Percentiles rank a stretch among this genome's conserved stretches.
Conservation (phyloP, 129 eudicot species). For the Artemisia annua region DNA sequence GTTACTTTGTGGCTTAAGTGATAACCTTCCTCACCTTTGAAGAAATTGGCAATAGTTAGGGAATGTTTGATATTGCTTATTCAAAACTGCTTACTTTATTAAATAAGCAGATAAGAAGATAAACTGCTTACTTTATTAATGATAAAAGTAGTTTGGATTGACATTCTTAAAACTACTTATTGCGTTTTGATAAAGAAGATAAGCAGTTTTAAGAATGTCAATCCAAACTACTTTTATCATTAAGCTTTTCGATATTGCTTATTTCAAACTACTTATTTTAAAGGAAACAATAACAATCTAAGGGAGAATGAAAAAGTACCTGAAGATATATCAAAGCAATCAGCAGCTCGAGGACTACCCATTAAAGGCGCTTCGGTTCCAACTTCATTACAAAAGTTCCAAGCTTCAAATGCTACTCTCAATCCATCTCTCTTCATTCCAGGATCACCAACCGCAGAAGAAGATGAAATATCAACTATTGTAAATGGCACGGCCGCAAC, state of each 20-base stretch:
- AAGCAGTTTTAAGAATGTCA: not conserved
- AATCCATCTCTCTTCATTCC: conserved; percentile 81
- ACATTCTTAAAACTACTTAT: too few species aligned
- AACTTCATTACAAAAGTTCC: conserved; percentile 94
- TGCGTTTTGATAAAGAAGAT: not conserved
- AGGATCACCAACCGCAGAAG: conserved; percentile 76
- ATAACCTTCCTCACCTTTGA: conserved; percentile 14
- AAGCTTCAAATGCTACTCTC: conserved; percentile 78
- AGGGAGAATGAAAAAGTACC: not conserved
- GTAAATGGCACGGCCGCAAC: conserved; percentile 3
- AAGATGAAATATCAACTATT: not conserved
- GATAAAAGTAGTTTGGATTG: too few species aligned
- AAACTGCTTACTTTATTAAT: too few species aligned
- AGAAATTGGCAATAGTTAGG: not conserved
- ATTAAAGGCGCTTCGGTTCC: conserved; percentile 77
- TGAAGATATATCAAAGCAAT: conserved; percentile 57
- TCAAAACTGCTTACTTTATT: not conserved
- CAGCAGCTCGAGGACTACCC: conserved; percentile 97
- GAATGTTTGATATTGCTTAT: not conserved
- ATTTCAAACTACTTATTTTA: not conserved
- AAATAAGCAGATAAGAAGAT: not conserved
- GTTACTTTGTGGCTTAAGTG: conserved; percentile 56
- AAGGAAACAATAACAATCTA: not conserved
- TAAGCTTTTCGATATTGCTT: too few species aligned
- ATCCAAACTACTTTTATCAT: not conserved